These are phyloP conservation scores for Lotus japonicus DNA, from an alignment of 306 rosid genomes.

Conservation along the genomic window DNA sequence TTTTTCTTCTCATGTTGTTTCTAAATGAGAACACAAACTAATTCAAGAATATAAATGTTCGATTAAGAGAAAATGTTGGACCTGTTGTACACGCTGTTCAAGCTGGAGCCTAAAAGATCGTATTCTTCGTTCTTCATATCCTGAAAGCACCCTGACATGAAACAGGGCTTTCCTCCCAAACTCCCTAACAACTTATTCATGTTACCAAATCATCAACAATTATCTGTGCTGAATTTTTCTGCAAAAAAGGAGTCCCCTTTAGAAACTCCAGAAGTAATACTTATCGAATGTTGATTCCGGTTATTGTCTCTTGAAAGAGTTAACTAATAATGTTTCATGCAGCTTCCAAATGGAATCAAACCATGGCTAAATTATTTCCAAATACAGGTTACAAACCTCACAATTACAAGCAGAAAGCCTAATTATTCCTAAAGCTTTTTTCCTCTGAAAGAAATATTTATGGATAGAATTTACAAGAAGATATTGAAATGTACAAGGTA, in stretches of 20 bases:
- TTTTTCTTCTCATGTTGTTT: not conserved
- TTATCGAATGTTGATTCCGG: too few relatives aligned
- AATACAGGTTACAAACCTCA: too few relatives aligned
- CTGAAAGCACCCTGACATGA: slow-evolving; percentile 72
- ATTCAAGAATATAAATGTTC: not conserved
- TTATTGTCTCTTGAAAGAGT: too few relatives aligned
- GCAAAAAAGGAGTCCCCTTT: slow-evolving; percentile 18
- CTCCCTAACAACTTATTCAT: slow-evolving; percentile 37
- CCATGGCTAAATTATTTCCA: too few relatives aligned
- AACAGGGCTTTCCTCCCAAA: slow-evolving; percentile 65
- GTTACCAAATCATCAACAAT: slow-evolving; percentile 20
- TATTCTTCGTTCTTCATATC: slow-evolving; percentile 86
- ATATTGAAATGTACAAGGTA: too few relatives aligned
- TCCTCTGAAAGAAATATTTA: too few relatives aligned
- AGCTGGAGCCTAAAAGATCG: slow-evolving; percentile 53
- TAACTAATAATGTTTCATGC: too few relatives aligned
- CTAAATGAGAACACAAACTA: not conserved
- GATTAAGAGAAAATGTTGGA: slow-evolving; percentile 6
- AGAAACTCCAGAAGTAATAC: not conserved
- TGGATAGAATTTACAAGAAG: too few relatives aligned
- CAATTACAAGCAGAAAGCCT: too few relatives aligned
- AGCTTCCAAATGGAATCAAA: too few relatives aligned
- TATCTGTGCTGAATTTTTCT: slow-evolving; percentile 8
- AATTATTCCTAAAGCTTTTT: too few relatives aligned
- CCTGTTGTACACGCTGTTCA: slow-evolving; percentile 40